Evolutionary conservation across 116 monocot species (phyloP).

Genomic region (Papilionanthe hybrid): DNA sequence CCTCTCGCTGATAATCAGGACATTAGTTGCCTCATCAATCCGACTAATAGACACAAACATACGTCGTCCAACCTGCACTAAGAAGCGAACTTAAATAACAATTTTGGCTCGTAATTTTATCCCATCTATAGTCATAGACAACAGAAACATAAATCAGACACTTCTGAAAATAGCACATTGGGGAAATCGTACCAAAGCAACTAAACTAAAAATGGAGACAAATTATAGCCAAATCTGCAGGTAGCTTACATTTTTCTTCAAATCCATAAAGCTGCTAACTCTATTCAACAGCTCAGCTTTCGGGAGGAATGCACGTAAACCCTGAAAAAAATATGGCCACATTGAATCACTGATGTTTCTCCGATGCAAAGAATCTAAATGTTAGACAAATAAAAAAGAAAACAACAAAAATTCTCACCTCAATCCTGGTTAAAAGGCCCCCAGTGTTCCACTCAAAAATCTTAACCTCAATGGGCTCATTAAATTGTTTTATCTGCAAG

Average conservation of each 20-base stretch:
- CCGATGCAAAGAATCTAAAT: background rate
- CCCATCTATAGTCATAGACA: background rate
- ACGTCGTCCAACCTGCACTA: constrained; percentile 63
- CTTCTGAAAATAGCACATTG: background rate
- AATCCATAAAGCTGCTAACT: constrained; percentile 69
- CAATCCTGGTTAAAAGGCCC: constrained; percentile 89
- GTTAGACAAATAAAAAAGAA: constrained; percentile 1
- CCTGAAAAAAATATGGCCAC: constrained; percentile 35
- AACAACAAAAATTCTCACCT: constrained; percentile 33
- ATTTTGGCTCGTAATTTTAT: background rate
- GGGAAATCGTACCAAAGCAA: background rate
- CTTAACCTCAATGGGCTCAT: constrained; percentile 82
- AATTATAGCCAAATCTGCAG: background rate
- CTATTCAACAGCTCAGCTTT: constrained; percentile 87
- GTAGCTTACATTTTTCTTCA: constrained; percentile 76
- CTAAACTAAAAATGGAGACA: background rate
- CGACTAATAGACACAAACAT: constrained; percentile 64
- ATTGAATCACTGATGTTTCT: background rate
- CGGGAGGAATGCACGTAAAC: constrained; percentile 90
- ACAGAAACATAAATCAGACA: constrained; percentile 1
- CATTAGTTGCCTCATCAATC: constrained; percentile 74
- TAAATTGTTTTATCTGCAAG: constrained; percentile 81
- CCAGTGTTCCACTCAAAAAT: constrained; percentile 99
- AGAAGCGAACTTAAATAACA: constrained; percentile 9
- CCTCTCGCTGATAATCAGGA: constrained; percentile 86